Evolutionary conservation across 108 stramenopile species (phyloP), one percentile per base, ranked within the genome.

Genomic region (Skeletonema marinoi): DNA sequence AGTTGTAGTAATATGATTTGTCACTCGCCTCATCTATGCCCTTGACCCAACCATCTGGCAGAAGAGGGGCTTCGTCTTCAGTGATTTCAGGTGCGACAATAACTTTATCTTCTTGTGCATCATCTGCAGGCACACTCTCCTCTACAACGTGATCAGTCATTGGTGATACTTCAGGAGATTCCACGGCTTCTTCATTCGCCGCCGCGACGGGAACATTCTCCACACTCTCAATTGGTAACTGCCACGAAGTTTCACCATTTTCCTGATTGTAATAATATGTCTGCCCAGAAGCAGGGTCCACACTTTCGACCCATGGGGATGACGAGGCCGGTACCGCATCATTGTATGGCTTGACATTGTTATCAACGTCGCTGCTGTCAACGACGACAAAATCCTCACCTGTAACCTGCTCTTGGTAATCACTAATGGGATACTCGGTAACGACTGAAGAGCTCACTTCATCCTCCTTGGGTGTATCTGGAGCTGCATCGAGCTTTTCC

Each of bases 181-280:
- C 75, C 19, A 63, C 73, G n/a, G 32, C 31, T 82, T 78, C 83
- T 77, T 66, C 14, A 65, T 32, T 51, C 19, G 30, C 29, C 16
- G 16, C 44, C 2, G 7, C 39, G 9, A 9, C 9, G 39, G 39
- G 8, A 6, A 39, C 39, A 39, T 39, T 8, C 39, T 39, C 39
- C 7, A 6, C 39, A 9, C n/a, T n/a, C 35, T 36, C 35, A 1
- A 75, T 84, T 14, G 95, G 95, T 19, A 67, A 61, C 9, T 93
- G 91, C 95, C 95, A 96, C 17, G 86, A 86, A 9, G 88, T 89
- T 71, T 90, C 91, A 11, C 90, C 88, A 30, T 89, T 92, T 5
- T 70, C 65, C 71, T 93, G 85, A 78, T 96, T 96, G 38, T 88
- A 90, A 75, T 92, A 92, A 79, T 93, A 96, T 2, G 86, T 82